phyloP scores from a whole-genome alignment of 192 early-diverging fungal genomes.

The Coemansia sp. region DNA sequence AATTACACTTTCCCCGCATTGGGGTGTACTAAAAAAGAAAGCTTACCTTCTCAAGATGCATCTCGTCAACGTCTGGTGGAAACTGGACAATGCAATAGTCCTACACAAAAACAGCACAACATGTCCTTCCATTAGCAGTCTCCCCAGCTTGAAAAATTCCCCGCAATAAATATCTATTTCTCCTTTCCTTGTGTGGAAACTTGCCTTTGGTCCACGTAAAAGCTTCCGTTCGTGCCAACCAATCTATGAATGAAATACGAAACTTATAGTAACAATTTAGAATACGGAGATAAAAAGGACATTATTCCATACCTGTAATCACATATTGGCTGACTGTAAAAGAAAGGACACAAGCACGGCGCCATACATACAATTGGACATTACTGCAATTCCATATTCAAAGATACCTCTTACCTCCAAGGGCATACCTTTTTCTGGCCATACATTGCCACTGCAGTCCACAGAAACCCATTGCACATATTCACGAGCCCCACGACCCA shows the following conservation, averaged over 20 bases:
- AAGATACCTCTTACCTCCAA: too few species aligned
- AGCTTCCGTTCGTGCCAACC: constrained; percentile 8
- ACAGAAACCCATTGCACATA: constrained; percentile 2
- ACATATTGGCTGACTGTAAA: neutral
- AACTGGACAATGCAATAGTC: constrained; percentile 3
- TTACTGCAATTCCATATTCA: neutral
- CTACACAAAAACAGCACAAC: too few species aligned
- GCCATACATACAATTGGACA: constrained; percentile 4
- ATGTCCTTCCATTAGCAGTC: too few species aligned
- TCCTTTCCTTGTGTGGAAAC: too few species aligned
- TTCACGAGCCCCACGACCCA: neutral
- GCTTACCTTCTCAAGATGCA: constrained; percentile 47
- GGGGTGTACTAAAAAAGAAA: neutral
- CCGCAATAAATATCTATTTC: too few species aligned
- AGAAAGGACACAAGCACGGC: neutral
- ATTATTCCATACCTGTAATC: neutral
- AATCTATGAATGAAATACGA: constrained; percentile 12
- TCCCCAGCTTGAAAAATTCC: too few species aligned
- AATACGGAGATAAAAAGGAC: constrained; percentile 6
- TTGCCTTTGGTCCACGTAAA: constrained; percentile 20
- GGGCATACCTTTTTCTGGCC: constrained; percentile 13
- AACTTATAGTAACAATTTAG: neutral
- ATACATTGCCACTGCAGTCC: constrained; percentile 2
- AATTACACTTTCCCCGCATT: neutral
- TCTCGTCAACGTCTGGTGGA: constrained; percentile 16